Evolutionary conservation across 2,329 filamentous ascomycete genomes (phyloP).

Genomic region (Penicillium sp.): DNA sequence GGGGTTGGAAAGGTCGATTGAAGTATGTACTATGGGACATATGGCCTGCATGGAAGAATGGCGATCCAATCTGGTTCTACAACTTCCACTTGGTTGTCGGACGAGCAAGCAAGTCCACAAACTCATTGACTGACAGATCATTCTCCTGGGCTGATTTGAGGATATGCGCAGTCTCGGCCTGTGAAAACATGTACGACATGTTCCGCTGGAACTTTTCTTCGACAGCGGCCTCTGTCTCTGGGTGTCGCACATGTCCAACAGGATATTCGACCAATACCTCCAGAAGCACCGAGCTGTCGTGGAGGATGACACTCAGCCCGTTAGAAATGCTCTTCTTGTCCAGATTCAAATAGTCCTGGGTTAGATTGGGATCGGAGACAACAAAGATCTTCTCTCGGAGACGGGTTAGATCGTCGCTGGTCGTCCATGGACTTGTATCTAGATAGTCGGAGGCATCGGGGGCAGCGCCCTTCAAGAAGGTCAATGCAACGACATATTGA

Average conservation of each 20-base stretch:
- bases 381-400: slow-evolving; percentile 29
- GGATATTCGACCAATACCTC: slow-evolving; percentile 39
- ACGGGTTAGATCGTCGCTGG: slow-evolving; percentile 15
- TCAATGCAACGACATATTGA: slow-evolving; percentile 34
- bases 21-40: slow-evolving; percentile 5
- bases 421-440: slow-evolving; percentile 28
- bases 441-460: slow-evolving; percentile 28
- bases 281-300: slow-evolving; percentile 22
- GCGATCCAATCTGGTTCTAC: not conserved
- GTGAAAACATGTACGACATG: slow-evolving; percentile 20
- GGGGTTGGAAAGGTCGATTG: slow-evolving; percentile 55
- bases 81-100: slow-evolving; percentile 3
- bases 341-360: slow-evolving; percentile 30
- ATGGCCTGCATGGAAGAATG: not conserved
- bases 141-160: slow-evolving; percentile 11
- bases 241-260: slow-evolving; percentile 18
- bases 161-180: slow-evolving; percentile 11
- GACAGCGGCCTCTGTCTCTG: slow-evolving; percentile 9
- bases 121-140: slow-evolving; percentile 11
- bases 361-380: slow-evolving; percentile 27
- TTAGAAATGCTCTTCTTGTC: slow-evolving; percentile 27
- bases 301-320: slow-evolving; percentile 27
- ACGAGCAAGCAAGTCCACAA: slow-evolving; percentile 19
- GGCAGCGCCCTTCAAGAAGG: slow-evolving; percentile 30
- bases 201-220: slow-evolving; percentile 18